These are phyloP conservation scores for Solanum rostratum DNA, from an alignment of 257 asterid genomes.

Conservation along the genomic window DNA sequence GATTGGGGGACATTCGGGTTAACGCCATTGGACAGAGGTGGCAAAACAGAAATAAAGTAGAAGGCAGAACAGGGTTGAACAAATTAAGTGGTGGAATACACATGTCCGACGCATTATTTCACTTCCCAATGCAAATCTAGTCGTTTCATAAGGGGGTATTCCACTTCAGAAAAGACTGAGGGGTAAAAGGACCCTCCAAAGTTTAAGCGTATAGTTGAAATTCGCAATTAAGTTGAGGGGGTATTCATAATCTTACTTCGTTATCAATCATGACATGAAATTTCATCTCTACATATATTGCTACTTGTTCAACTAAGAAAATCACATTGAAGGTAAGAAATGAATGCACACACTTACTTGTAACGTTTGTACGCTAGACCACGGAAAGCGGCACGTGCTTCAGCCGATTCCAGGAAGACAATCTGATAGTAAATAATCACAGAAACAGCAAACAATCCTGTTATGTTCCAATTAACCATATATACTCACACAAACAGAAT, in stretches of 20 bases:
- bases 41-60: not conserved
- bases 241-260: not conserved
- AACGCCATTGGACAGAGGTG: not conserved
- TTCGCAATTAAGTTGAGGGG: not conserved
- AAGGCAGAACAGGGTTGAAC: not conserved
- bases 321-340: not conserved
- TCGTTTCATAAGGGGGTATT: not conserved
- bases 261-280: not conserved
- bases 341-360: conserved; percentile 43
- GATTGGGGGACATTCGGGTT: not conserved
- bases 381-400: conserved; percentile 80
- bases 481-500: not conserved
- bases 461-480: not conserved
- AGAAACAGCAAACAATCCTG: not conserved
- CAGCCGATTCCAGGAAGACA: conserved; percentile 73
- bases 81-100: not conserved
- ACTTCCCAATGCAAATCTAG: not conserved
- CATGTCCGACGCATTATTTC: not conserved
- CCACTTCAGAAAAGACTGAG: not conserved
- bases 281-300: not conserved
- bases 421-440: conserved; percentile 32
- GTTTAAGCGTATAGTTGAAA: not conserved
- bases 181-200: not conserved
- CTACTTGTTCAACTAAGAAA: not conserved
- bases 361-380: conserved; percentile 83